Evolutionary conservation across 441 rosid genomes (phyloP), one percentile per base, ranked within the genome.

Genomic region (Heliophila coronopifolia): DNA sequence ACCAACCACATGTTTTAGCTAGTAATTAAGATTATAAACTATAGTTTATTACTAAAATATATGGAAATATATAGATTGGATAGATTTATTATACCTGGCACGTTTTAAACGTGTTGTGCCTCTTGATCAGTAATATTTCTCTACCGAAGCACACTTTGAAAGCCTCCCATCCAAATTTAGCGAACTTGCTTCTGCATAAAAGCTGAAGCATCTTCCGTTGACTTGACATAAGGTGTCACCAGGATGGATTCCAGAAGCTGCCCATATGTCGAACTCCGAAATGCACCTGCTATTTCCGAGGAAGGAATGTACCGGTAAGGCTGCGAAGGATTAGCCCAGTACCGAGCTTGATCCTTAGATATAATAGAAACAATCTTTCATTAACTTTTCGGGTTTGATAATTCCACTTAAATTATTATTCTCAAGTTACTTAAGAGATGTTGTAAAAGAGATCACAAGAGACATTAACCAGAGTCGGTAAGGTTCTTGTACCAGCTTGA

Each of bases 51-150:
- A 20, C 2, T 2, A 2, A 2, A 2, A 20, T 20, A n/a, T n/a
- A 4, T 20, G 23, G 4, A 4, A 20, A 20, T 4, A 20, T 4
- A 2, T 20, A 4, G 23, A 20, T 20, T 14, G 31, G 40, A 37
- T 56, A 17, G 42, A 67, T 56, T 8, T 34, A 13, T 9, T 16
- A 47, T 59, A 90, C 96, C 94, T 86, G 94, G 47, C 78, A 75
- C 54, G 98, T 90, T 73, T 86, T 76, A 48, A 82, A 86, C 37
- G 66, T 73, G 61, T 90, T 43, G 66, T 90, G 92, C 54, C 98
- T 69, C 13, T 40, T 68, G 44, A 90, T 86, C 50, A 86, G 65
- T 48, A 84, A 58, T 37, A 82, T 14, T 59, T 91, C 98, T 61
- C 96, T 63, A 27, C 59, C 60, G 54, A 84, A 73, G 80, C 92